Evolutionary conservation across 208 protist species (phyloP).

Genomic region (Porcisia deanei): DNA sequence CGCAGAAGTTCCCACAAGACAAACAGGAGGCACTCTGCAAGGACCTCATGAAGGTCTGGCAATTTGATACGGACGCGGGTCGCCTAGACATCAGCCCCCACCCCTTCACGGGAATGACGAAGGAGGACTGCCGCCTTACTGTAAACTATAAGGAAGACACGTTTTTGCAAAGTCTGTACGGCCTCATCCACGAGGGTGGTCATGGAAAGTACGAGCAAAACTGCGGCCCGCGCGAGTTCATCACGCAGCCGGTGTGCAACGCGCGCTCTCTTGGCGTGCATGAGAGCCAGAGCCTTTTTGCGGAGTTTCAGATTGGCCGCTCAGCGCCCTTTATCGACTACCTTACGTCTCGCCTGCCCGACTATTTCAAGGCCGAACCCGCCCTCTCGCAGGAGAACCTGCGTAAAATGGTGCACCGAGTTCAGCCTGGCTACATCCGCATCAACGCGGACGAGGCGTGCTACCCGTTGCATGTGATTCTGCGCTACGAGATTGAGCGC

Average conservation of each 20-base stretch:
- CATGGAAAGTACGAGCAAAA: conserved; percentile 93
- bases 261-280: conserved; percentile 83
- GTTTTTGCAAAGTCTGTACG: conserved; percentile 59
- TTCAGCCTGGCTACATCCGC: conserved; percentile 79
- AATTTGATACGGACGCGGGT: conserved; percentile 83
- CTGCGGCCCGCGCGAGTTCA: conserved; percentile 60
- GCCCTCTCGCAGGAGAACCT: conserved; percentile 61
- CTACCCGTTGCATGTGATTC: conserved; percentile 90
- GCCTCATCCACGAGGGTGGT: conserved; percentile 85
- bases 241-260: conserved; percentile 59
- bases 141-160: conserved; percentile 70
- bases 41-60: conserved; percentile 61
- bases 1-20: conserved; percentile 43
- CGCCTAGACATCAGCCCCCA: conserved; percentile 88
- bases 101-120: conserved; percentile 84
- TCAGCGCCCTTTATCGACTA: conserved; percentile 59
- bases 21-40: conserved; percentile 64
- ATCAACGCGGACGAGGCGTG: conserved; percentile 89
- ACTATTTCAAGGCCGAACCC: conserved; percentile 55
- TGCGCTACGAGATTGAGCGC: conserved; percentile 91
- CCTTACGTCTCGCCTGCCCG: conserved; percentile 42
- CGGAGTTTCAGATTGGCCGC: conserved; percentile 74
- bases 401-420: conserved; percentile 41
- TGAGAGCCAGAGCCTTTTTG: conserved; percentile 91
- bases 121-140: conserved; percentile 88